These are phyloP conservation scores for Microcyclosporella mali DNA, from an alignment of 2,329 filamentous ascomycete species.

Conservation along the genomic window DNA sequence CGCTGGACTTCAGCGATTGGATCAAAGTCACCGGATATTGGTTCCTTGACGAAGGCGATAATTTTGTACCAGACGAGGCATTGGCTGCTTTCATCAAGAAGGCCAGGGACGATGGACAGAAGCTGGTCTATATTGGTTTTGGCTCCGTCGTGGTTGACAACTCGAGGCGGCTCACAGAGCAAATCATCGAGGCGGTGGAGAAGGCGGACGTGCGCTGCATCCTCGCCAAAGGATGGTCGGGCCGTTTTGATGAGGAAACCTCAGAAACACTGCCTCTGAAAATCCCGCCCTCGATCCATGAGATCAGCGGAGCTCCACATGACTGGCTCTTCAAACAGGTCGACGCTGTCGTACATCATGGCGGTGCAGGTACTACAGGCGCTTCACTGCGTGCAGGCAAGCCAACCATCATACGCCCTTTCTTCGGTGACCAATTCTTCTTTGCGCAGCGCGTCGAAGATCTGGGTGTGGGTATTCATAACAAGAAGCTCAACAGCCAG, in stretches of 20 bases:
- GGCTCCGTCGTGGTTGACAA: slow-evolving; percentile 93
- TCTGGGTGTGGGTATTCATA: slow-evolving; percentile 80
- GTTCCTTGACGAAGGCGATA: slow-evolving; percentile 76
- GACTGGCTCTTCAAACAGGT: slow-evolving; percentile 95
- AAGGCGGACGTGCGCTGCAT: slow-evolving; percentile 93
- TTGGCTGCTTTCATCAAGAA: slow-evolving; percentile 76
- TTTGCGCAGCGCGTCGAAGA: slow-evolving; percentile 87
- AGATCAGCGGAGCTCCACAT: slow-evolving; percentile 86
- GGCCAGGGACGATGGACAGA: slow-evolving; percentile 75
- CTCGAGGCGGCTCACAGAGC: slow-evolving; percentile 77
- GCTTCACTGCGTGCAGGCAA: slow-evolving; percentile 85
- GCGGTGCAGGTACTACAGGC: slow-evolving; percentile 89
- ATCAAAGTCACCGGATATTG: slow-evolving; percentile 96
- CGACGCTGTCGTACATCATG: slow-evolving; percentile 90
- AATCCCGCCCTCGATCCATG: slow-evolving; percentile 72
- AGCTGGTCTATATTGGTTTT: slow-evolving; percentile 94
- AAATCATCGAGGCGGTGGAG: slow-evolving; percentile 84
- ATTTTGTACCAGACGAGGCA: slow-evolving; percentile 69
- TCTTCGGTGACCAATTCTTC: slow-evolving; percentile 98
- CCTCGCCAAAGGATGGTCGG: slow-evolving; percentile 94
- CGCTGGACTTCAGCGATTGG: slow-evolving; percentile 95
- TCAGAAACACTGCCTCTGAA: slow-evolving; percentile 53
- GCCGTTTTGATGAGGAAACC: slow-evolving; percentile 60
- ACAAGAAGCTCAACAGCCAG: slow-evolving; percentile 84
- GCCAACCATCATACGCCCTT: slow-evolving; percentile 90